Conservation (phyloP, 306 rosid species). For the Crataegus laevigata region DNA sequence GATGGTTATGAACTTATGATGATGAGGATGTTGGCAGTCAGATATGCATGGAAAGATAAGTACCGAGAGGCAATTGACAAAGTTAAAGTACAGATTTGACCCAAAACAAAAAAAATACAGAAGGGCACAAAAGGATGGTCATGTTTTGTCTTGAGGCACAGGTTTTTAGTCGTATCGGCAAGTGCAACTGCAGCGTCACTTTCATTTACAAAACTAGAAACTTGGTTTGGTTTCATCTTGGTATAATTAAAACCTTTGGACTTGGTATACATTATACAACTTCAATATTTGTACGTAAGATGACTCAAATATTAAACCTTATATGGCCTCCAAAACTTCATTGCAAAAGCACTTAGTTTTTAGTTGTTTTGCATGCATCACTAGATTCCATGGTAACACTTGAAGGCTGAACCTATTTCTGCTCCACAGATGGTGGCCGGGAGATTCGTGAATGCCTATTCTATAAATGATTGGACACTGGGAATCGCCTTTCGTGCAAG, state of each 20-base stretch:
- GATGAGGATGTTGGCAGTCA: neutral
- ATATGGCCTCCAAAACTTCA: neutral
- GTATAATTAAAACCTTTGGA: neutral
- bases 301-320: too few species aligned
- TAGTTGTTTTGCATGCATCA: too few species aligned
- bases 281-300: too few species aligned
- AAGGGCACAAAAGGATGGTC: neutral
- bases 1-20: too few species aligned
- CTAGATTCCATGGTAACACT: too few species aligned
- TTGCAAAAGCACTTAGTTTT: neutral
- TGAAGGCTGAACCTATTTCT: neutral
- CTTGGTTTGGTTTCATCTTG: neutral
- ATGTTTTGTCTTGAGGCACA: neutral
- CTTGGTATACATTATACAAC: too few species aligned
- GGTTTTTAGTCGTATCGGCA: neutral
- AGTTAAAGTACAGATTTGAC: too few species aligned
- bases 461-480: slow-evolving; percentile 55
- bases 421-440: slow-evolving; percentile 55
- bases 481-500: slow-evolving; percentile 57
- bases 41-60: neutral
- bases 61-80: neutral
- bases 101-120: neutral
- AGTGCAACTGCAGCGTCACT: neutral
- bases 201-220: slow-evolving; percentile 9
- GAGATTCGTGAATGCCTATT: slow-evolving; percentile 61